Evolutionary conservation across 768 basidiomycete genomes (phyloP).

Genomic region (Daedaleopsis nitida): DNA sequence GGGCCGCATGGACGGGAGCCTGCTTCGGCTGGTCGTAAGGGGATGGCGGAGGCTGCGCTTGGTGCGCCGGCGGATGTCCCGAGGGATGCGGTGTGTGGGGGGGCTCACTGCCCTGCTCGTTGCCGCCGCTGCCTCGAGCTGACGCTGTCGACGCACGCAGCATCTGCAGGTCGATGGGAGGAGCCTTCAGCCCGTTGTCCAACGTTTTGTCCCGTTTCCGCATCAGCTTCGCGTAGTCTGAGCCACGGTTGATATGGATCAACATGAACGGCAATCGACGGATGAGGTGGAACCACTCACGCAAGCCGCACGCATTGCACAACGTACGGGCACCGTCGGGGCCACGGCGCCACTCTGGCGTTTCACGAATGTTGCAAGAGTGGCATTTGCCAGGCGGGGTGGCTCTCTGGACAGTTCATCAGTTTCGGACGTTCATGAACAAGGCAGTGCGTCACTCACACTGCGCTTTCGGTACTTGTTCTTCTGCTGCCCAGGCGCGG

Average conservation of each 20-base stretch:
- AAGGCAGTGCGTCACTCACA: conserved; percentile 49
- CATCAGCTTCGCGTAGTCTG: conserved; percentile 84
- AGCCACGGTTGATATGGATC: neutral
- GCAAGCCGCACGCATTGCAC: conserved; percentile 85
- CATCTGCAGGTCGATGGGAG: conserved; percentile 72
- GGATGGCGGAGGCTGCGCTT: conserved; percentile 11
- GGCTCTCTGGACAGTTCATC: conserved; percentile 56
- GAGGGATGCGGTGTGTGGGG: conserved; percentile 6
- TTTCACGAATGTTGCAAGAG: conserved; percentile 85
- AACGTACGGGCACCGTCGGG: conserved; percentile 83
- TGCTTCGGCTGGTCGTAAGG: conserved; percentile 23
- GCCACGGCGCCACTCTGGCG: conserved; percentile 86
- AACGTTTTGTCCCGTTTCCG: conserved; percentile 71
- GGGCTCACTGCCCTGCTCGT: conserved; percentile 15
- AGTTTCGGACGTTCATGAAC: conserved; percentile 25
- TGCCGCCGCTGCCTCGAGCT: conserved; percentile 21
- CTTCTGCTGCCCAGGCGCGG: conserved; percentile 55
- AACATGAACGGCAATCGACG: neutral
- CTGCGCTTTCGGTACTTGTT: conserved; percentile 85
- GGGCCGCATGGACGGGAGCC: conserved; percentile 15
- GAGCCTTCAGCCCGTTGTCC: conserved; percentile 51
- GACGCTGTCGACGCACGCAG: conserved; percentile 58
- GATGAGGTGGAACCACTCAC: conserved; percentile 47
- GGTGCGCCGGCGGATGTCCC: conserved; percentile 2
- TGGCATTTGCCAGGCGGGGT: conserved; percentile 87